Evolutionary conservation across 352 stramenopile species (phyloP), one percentile per base, ranked within the genome.

Genomic region (Thalassiosira gravida): DNA sequence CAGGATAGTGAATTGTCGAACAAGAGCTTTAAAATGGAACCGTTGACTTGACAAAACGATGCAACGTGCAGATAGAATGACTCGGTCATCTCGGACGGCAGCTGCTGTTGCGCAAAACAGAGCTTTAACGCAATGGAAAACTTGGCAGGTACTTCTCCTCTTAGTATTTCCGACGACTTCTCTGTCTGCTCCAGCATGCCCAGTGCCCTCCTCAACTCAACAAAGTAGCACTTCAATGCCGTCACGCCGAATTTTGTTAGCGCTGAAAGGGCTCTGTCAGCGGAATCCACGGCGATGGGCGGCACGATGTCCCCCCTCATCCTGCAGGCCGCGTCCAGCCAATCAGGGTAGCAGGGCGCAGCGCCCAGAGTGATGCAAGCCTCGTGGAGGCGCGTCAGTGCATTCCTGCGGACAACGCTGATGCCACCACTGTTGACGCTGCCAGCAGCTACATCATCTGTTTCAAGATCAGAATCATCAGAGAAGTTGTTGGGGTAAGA

Each of bases 261-360:
- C 32, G 74, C 71, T 3, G 25, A 47, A 30, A 92, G 53, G 11
- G 81, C 79, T 24, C 50, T 64, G 18, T 75, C 64, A 6, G 83
- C 85, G 59, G 74, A 68, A 58, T 90, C 73, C n/a, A 80, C 32
- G 20, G 80, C 77, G 70, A 85, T 47, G 11, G 32, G 14, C 2
- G 55, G 13, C 47, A 25, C 50, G 35, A 94, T 76, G 9, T 74
- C 76, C 20, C 77, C 65, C 8, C 64, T 57, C 27, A 92, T 72
- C 37, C 35, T 69, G 50, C 83, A 92, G 6, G 50, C 77, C 0
- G 46, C 46, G 55, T 93, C 88, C 20, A 94, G 72, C 86, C 84
- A 92, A 66, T 94, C 90, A 9, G 87, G 90, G 66, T 91, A 78
- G 22, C 79, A 82, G 14, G 90, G 90, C 29, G 87, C 86, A 20